Conservation (phyloP, 768 basidiomycete genomes). For the Termitomyces sp. region DNA sequence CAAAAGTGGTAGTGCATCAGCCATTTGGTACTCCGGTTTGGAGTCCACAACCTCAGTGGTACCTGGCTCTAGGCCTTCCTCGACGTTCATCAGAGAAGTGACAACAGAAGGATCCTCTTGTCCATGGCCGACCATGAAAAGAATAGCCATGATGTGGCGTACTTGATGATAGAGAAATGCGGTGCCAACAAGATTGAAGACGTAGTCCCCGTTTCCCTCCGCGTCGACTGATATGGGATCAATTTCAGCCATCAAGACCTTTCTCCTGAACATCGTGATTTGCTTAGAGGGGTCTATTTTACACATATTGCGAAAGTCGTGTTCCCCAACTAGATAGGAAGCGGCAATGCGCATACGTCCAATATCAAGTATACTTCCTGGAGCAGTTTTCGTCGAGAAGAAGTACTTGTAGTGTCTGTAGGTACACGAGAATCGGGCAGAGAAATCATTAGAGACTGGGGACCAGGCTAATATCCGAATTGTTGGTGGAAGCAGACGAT, state of each 20-base stretch:
- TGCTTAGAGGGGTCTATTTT: constrained; percentile 92
- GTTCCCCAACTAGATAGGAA: constrained; percentile 67
- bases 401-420: constrained; percentile 98
- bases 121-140: constrained; percentile 82
- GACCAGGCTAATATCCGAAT: constrained; percentile 95
- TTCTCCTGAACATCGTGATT: constrained; percentile 70
- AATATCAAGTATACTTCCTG: constrained; percentile 52
- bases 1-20: constrained; percentile 83
- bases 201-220: constrained; percentile 38
- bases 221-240: constrained; percentile 30
- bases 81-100: constrained; percentile 67
- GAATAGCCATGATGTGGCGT: constrained; percentile 85
- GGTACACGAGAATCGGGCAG: constrained; percentile 82
- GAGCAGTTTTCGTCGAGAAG: constrained; percentile 50
- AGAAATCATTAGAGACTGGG: constrained; percentile 72
- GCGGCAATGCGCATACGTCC: constrained; percentile 74
- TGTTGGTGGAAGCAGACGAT: constrained; percentile 81
- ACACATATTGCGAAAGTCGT: constrained; percentile 95
- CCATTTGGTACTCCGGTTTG: constrained; percentile 93
- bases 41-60: constrained; percentile 47
- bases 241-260: constrained; percentile 63
- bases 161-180: constrained; percentile 97
- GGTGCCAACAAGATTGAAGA: constrained; percentile 79
- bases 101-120: constrained; percentile 72
- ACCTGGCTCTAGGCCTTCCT: constrained; percentile 33